Evolutionary conservation across 176 grass and related monocot species (phyloP).

Genomic region (Carex kokanica): DNA sequence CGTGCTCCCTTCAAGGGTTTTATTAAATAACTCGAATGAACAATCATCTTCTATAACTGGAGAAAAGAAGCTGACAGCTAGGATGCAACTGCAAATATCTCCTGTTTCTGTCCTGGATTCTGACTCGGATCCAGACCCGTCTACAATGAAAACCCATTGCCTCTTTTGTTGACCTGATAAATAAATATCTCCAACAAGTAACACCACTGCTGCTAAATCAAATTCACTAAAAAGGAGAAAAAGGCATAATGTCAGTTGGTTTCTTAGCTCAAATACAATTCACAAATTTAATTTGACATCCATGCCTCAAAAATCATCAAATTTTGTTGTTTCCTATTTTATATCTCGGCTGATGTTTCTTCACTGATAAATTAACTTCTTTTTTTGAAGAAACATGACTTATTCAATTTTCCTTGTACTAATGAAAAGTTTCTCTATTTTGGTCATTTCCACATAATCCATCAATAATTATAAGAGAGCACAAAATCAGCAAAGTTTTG

Average conservation of each 20-base stretch:
- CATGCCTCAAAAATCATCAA: neutral
- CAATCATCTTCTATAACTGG: conserved; percentile 41
- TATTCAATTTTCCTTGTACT: neutral
- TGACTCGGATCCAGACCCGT: conserved; percentile 65
- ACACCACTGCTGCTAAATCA: conserved; percentile 70
- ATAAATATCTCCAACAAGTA: conserved; percentile 71
- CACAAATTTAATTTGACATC: conserved; percentile 10
- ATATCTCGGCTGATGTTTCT: neutral
- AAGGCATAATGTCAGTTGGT: neutral
- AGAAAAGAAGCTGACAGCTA: conserved; percentile 69
- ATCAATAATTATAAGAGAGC: neutral
- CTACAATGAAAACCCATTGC: conserved; percentile 88
- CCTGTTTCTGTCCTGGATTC: conserved; percentile 31
- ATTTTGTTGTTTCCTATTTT: neutral
- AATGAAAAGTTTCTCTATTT: neutral
- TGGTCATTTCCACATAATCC: neutral
- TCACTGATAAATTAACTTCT: neutral
- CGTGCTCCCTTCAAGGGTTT: conserved; percentile 49
- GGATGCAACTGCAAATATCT: conserved; percentile 51
- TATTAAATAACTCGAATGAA: conserved; percentile 47
- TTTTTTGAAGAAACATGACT: neutral
- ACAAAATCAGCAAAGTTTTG: neutral
- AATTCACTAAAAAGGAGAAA: conserved; percentile 67
- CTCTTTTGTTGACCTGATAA: conserved; percentile 59
- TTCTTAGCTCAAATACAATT: neutral